Percentiles rank a stretch among this genome's conserved stretches.
These are phyloP conservation scores for Cercophora sp. DNA, from an alignment of 495 filamentous ascomycete species.

Conservation along the genomic window DNA sequence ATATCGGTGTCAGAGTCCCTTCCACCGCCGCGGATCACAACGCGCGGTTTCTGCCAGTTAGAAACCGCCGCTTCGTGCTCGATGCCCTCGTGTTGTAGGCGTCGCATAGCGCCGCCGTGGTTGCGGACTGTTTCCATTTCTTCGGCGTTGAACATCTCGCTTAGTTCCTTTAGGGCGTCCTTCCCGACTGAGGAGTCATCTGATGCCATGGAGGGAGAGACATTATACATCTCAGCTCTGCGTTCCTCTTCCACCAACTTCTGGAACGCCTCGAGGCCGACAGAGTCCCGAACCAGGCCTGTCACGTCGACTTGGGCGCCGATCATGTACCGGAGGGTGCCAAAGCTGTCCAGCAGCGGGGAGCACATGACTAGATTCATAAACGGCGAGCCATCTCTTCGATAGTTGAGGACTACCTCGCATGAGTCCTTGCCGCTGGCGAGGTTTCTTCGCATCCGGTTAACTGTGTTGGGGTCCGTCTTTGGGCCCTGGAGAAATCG, in stretches of 20 bases:
- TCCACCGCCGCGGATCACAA: constrained; percentile 35
- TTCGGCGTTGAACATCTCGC: constrained; percentile 57
- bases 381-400: constrained; percentile 61
- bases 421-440: constrained; percentile 57
- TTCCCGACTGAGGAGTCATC: constrained; percentile 9
- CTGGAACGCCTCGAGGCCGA: constrained; percentile 53
- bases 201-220: background rate
- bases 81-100: constrained; percentile 45
- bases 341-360: constrained; percentile 58
- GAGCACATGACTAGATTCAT: constrained; percentile 65
- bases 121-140: constrained; percentile 57
- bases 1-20: constrained; percentile 1
- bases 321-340: constrained; percentile 56
- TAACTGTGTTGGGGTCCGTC: constrained; percentile 46
- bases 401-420: constrained; percentile 66
- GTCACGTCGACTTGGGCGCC: constrained; percentile 63
- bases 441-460: constrained; percentile 54
- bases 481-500: constrained; percentile 62
- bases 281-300: constrained; percentile 53
- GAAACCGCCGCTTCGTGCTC: constrained; percentile 23
- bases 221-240: no score
- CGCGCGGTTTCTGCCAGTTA: constrained; percentile 33
- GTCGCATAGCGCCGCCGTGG: constrained; percentile 54
- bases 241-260: constrained; percentile 35
- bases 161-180: constrained; percentile 48